Base-by-base conservation (phyloP, 2,329 filamentous ascomycete species). In the Fusarium cyanostomum region DNA sequence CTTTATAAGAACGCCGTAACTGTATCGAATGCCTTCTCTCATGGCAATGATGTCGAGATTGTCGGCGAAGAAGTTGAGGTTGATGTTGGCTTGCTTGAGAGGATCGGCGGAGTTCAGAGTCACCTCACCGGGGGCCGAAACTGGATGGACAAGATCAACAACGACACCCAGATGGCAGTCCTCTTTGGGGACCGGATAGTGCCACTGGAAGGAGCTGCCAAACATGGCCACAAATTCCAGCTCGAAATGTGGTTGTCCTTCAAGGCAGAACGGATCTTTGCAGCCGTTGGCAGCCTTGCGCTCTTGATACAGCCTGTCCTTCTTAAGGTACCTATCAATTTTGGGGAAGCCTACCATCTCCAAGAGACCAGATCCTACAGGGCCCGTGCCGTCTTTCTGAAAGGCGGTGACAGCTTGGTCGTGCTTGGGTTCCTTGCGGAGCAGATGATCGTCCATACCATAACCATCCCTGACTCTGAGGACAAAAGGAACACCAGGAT, bases 211-310 rank as follows among this genome's bases (percentile, higher is more conserved):
- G 5, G 80, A 79, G 39, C 74, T 75, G 42, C 75, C 64, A 69
- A 88, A 89, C 77, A 88, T 81, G 49, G 79, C 76, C 10, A 89
- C 82, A 66, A 89, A 89, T 73, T 89, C 86, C 30, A 87, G 78
- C 73, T 87, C 84, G 62, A 87, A 87, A 62, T 87, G 85, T 24
- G 85, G 85, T 71, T 87, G 84, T 7, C 83, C 84, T 4, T 73
- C 77, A 0, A 84, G 84, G 2, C 80, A 80, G 66, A 87, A 87
- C 3, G 84, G 84, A 52, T 87, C 85, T 0, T 73, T 64, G 0
- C 76, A 77, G 10, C 77, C 79, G 60, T 81, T 81, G 16, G 73
- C 75, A 12, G 72, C 72, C 60, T 81, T 80, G 18, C 73, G 72
- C 42, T 73, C 64, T 8, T 73, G 72, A 64, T 88, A 89, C 38